Evolutionary conservation across 495 filamentous ascomycete genomes (phyloP).

Genomic region (Penicillium manginii): DNA sequence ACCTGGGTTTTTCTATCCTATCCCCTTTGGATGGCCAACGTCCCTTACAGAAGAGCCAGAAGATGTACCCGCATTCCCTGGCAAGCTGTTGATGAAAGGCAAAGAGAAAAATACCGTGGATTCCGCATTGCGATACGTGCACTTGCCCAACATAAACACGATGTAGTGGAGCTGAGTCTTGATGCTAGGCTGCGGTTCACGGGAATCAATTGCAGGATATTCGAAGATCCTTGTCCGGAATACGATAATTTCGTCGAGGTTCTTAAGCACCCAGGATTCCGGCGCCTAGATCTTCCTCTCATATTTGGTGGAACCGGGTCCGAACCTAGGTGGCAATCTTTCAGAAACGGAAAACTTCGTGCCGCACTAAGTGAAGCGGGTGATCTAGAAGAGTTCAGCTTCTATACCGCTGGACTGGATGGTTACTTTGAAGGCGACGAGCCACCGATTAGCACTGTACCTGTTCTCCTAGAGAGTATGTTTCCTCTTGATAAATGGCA

Average conservation of each 20-base stretch:
- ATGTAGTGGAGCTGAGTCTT: slow-evolving; percentile 21
- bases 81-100: neutral
- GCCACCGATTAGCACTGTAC: neutral
- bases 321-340: slow-evolving; percentile 14
- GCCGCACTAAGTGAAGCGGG: slow-evolving; percentile 12
- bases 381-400: slow-evolving; percentile 17
- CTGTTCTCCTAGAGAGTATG: slow-evolving; percentile 20
- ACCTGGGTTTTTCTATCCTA: slow-evolving; percentile 30
- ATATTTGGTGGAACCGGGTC: slow-evolving; percentile 7
- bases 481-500: slow-evolving; percentile 27
- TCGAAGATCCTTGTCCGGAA: slow-evolving; percentile 26
- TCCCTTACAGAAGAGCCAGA: neutral
- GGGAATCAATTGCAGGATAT: slow-evolving; percentile 15
- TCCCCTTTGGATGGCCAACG: slow-evolving; percentile 27
- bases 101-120: slow-evolving; percentile 21
- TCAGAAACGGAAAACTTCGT: slow-evolving; percentile 13
- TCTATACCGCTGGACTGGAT: slow-evolving; percentile 9
- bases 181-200: slow-evolving; percentile 15
- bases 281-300: slow-evolving; percentile 20
- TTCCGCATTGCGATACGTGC: slow-evolving; percentile 22
- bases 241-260: slow-evolving; percentile 21
- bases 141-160: slow-evolving; percentile 14
- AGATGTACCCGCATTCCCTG: neutral
- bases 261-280: slow-evolving; percentile 21
- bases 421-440: neutral